Percentiles rank a stretch among this genome's conserved stretches.
Conservation (phyloP, 352 stramenopile genomes). For the Phytophthora pseudosyringae region DNA sequence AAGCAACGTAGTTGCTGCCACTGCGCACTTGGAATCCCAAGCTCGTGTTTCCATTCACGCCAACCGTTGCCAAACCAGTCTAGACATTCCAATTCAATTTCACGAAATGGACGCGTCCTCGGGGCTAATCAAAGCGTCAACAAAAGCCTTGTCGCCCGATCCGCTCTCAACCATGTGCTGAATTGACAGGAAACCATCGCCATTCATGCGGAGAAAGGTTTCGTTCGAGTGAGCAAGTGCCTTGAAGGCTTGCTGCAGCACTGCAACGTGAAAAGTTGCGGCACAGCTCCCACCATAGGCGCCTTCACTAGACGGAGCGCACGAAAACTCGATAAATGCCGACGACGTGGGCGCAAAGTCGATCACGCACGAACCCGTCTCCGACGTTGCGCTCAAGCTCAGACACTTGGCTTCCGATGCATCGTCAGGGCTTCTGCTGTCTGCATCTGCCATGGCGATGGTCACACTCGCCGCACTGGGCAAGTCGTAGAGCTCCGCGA, state of each 20-base stretch:
- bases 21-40: background rate
- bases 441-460: conserved; percentile 65
- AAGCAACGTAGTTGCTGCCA: background rate
- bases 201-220: conserved; percentile 85
- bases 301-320: conserved; percentile 30
- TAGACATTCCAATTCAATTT: background rate
- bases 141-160: conserved; percentile 78
- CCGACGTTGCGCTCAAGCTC: conserved; percentile 71
- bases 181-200: conserved; percentile 79
- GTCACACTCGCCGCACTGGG: conserved; percentile 81
- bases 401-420: conserved; percentile 46
- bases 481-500: conserved; percentile 84
- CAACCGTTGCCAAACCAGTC: too few relatives aligned
- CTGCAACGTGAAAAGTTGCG: conserved; percentile 79
- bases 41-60: background rate
- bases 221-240: conserved; percentile 78
- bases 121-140: conserved; percentile 81
- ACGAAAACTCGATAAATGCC: conserved; percentile 87
- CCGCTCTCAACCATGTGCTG: conserved; percentile 84
- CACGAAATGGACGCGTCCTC: conserved; percentile 68
- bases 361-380: conserved; percentile 84
- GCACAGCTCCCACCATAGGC: conserved; percentile 37
- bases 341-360: conserved; percentile 71
- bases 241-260: conserved; percentile 86
- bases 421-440: conserved; percentile 20